Conservation (phyloP, 176 grass and related monocot species). For the Cenchrus americanus region DNA sequence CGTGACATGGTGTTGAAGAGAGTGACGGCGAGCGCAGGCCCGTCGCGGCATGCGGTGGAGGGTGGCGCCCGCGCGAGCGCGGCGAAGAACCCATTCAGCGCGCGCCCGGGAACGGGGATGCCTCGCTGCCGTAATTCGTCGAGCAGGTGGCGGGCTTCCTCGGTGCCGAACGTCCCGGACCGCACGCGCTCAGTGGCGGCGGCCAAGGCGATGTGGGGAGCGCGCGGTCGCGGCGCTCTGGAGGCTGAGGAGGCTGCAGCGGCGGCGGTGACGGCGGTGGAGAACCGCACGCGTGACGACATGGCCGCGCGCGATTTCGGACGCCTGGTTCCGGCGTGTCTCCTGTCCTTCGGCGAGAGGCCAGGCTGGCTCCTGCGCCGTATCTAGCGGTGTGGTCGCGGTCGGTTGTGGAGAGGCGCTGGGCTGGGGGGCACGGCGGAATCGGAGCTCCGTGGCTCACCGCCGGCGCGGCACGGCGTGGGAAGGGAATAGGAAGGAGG, state of each 20-base stretch:
- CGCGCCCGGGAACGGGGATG: background rate
- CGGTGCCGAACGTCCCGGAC: background rate
- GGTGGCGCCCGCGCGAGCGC: background rate
- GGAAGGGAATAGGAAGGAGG: no score
- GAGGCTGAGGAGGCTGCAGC: background rate
- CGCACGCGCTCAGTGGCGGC: background rate
- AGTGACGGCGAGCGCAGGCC: background rate
- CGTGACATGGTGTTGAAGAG: conserved; percentile 23
- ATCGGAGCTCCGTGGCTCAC: no score
- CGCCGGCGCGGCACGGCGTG: no score
- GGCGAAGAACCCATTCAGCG: background rate
- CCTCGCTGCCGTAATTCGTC: background rate
- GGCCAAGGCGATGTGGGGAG: background rate
- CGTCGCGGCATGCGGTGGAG: background rate
- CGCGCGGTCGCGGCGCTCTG: background rate
- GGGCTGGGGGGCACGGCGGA: no score
- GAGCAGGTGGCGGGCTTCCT: background rate
- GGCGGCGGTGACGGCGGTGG: background rate
- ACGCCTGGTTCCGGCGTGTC: background rate
- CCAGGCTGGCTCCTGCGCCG: no score
- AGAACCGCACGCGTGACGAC: background rate
- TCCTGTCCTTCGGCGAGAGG: background rate
- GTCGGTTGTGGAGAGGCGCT: no score
- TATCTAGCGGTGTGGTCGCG: no score
- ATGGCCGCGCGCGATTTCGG: background rate